phyloP scores from a whole-genome alignment of 169 alveolate genomes.

The Ichthyophthirius multifiliis region DNA sequence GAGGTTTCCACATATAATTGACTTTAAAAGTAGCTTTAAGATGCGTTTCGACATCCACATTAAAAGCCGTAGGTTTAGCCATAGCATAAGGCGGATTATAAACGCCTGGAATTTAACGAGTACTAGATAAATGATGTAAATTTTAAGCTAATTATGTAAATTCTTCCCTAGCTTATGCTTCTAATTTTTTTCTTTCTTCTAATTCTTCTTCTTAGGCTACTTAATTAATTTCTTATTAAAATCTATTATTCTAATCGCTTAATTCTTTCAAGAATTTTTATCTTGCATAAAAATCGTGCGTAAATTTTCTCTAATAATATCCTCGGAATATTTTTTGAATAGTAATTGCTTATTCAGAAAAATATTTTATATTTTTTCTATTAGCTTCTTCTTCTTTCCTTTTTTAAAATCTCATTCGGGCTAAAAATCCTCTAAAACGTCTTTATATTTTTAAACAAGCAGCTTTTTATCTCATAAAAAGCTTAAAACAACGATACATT shows the following conservation, averaged over 20 bases:
- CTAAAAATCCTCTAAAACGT: conserved; percentile 48
- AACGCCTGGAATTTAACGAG: conserved; percentile 80
- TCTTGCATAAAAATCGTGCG: conserved; percentile 72
- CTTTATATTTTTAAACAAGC: conserved; percentile 49
- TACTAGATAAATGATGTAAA: conserved; percentile 74
- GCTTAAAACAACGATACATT: conserved; percentile 20
- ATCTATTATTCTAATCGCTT: conserved; percentile 54
- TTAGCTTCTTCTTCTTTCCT: conserved; percentile 27
- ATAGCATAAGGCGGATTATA: conserved; percentile 75
- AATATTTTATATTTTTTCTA: conserved; percentile 44
- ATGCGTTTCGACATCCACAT: conserved; percentile 77
- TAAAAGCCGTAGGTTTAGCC: conserved; percentile 69
- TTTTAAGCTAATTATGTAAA: conserved; percentile 67
- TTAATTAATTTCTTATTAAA: conserved; percentile 47
- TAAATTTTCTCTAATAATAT: conserved; percentile 66
- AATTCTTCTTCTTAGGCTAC: conserved; percentile 16
- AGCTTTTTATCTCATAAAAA: conserved; percentile 13
- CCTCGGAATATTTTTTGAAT: conserved; percentile 65
- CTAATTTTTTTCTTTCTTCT: conserved; percentile 60
- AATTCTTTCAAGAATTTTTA: conserved; percentile 59
- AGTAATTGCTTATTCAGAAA: conserved; percentile 37
- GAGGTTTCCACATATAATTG: conserved; percentile 50
- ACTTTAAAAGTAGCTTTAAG: conserved; percentile 68
- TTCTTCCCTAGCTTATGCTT: conserved; percentile 66
- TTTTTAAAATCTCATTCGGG: conserved; percentile 14